A percentile compares a stretch with the other conserved stretches of the same genome.
These are phyloP conservation scores for Adiantum capillusveneris DNA, from an alignment of 75 land plant species.

Conservation along the genomic window DNA sequence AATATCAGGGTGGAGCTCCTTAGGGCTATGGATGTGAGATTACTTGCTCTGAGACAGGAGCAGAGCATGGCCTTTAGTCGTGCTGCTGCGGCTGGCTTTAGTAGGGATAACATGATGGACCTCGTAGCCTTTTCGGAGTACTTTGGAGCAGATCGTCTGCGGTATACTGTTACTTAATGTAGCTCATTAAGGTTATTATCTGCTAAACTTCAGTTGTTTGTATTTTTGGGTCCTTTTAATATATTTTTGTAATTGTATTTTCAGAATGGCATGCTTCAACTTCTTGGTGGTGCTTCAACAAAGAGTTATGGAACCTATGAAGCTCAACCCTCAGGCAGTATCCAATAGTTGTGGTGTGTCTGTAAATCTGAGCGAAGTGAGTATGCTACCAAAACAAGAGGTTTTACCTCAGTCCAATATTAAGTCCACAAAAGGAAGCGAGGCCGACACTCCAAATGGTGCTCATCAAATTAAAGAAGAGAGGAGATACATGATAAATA, in stretches of 20 bases:
- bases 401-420: neutral
- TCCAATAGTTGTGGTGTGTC: neutral
- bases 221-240: too few species aligned
- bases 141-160: constrained; percentile 39
- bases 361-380: too few species aligned
- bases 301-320: neutral
- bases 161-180: neutral
- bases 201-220: too few species aligned
- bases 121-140: constrained; percentile 39
- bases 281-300: neutral
- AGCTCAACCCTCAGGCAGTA: neutral
- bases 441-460: neutral
- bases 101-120: constrained; percentile 26
- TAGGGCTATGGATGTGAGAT: constrained; percentile 64
- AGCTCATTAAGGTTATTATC: too few species aligned
- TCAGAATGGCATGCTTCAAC: neutral
- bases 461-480: neutral
- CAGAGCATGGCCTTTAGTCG: constrained; percentile 28
- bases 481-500: too few species aligned
- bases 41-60: constrained; percentile 39
- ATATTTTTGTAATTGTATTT: neutral
- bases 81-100: constrained; percentile 42
- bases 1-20: constrained; percentile 51
- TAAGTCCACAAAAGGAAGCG: neutral
- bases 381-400: neutral